phyloP scores from a whole-genome alignment of 306 rosid genomes.

The Corylus heterophylla region DNA sequence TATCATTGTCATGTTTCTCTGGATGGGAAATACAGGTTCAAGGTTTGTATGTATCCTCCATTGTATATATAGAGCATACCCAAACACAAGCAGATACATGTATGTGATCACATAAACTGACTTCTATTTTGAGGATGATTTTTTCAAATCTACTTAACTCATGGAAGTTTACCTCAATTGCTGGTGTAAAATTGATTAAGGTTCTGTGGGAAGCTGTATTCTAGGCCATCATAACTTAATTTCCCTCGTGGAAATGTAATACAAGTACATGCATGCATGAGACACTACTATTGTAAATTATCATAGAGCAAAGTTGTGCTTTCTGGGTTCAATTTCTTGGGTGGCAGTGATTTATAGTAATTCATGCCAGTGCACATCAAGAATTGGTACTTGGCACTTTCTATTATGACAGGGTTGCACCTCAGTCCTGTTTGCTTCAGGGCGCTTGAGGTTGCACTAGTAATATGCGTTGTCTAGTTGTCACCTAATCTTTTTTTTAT shows the following conservation, averaged over 20 bases:
- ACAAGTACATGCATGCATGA: neutral
- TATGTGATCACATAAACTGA: neutral
- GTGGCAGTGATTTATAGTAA: neutral
- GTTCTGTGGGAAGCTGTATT: neutral
- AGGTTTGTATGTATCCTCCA: constrained; percentile 49
- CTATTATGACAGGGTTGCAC: neutral
- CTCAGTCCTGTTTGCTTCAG: neutral
- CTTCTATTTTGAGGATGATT: neutral
- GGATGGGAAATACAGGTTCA: constrained; percentile 56
- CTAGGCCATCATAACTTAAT: neutral
- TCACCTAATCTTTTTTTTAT: neutral
- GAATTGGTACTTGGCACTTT: neutral
- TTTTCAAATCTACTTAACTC: neutral
- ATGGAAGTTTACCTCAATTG: neutral
- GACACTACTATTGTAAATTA: neutral
- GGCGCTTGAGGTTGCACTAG: neutral
- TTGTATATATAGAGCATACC: neutral
- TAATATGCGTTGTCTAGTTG: neutral
- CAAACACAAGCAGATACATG: neutral
- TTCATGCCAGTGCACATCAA: neutral
- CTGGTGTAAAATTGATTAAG: neutral
- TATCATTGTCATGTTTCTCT: constrained; percentile 59
- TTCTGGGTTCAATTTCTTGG: neutral
- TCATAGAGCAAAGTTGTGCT: neutral
- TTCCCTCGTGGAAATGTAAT: neutral